Conservation (phyloP, 1,139 yeast species). For the Magnusiomyces sp. region DNA sequence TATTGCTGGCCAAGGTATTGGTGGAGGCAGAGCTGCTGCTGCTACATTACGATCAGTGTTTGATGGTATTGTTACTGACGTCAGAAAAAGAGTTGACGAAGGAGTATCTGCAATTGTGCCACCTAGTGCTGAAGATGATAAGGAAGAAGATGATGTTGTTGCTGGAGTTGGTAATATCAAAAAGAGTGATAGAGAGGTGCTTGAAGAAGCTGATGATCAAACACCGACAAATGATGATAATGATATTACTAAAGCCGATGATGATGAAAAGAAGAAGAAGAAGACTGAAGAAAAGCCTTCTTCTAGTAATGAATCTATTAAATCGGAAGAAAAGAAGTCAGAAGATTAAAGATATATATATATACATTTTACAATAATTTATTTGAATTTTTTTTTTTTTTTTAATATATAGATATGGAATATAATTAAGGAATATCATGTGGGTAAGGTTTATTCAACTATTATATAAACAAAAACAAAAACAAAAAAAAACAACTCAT, state of each 20-base stretch:
- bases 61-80: conserved; percentile 86
- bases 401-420: not conserved
- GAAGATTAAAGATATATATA: not conserved
- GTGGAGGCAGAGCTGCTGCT: conserved; percentile 22
- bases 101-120: conserved; percentile 20
- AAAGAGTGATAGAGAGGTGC: conserved; percentile 33
- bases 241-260: not conserved
- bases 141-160: conserved; percentile 26
- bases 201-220: conserved; percentile 22
- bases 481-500: too few relatives aligned
- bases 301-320: too few relatives aligned
- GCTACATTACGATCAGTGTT: conserved; percentile 77
- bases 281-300: not conserved
- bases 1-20: conserved; percentile 28
- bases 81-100: conserved; percentile 77
- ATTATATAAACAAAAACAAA: too few relatives aligned
- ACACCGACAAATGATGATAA: not conserved
- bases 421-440: too few relatives aligned
- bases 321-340: not conserved
- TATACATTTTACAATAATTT: too few relatives aligned
- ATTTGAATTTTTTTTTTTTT: not conserved
- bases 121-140: conserved; percentile 20
- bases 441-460: too few relatives aligned
- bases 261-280: not conserved
- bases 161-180: conserved; percentile 28